Evolutionary conservation across 345 rosid genomes (phyloP).

Genomic region (Eucalyptus fibrosa): DNA sequence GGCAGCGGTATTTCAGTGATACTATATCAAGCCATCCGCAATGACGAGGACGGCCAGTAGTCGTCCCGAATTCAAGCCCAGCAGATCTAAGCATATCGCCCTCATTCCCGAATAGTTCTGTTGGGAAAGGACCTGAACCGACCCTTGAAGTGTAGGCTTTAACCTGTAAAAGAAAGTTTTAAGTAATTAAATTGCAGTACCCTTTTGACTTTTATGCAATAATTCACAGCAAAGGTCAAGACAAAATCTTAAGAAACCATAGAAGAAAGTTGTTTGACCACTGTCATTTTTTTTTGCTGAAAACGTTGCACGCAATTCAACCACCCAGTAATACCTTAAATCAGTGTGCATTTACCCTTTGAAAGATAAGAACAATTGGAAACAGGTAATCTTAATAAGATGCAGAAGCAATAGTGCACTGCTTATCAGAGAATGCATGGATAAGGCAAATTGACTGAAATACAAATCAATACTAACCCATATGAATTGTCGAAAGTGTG

Average conservation of each 20-base stretch:
- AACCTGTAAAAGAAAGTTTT: slow-evolving; percentile 21
- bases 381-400: not conserved
- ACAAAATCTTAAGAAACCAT: not conserved
- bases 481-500: too few relatives aligned
- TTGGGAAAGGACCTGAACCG: slow-evolving; percentile 98
- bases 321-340: not conserved
- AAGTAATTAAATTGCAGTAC: not conserved
- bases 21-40: slow-evolving; percentile 99
- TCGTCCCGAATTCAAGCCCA: slow-evolving; percentile 94
- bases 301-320: not conserved
- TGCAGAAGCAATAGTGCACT: not conserved
- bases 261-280: not conserved
- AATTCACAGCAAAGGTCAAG: not conserved
- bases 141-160: slow-evolving; percentile 98
- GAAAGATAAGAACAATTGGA: not conserved
- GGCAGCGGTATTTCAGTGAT: slow-evolving; percentile 69
- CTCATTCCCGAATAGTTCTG: slow-evolving; percentile 72
- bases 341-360: not conserved
- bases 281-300: not conserved
- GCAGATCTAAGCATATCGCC: slow-evolving; percentile 78
- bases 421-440: not conserved
- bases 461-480: not conserved
- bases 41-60: slow-evolving; percentile 96
- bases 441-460: not conserved
- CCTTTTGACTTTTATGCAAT: not conserved